Percentiles rank a stretch among this genome's conserved stretches.
Conservation (phyloP, 768 basidiomycete genomes). For the Amanita phalloides region DNA sequence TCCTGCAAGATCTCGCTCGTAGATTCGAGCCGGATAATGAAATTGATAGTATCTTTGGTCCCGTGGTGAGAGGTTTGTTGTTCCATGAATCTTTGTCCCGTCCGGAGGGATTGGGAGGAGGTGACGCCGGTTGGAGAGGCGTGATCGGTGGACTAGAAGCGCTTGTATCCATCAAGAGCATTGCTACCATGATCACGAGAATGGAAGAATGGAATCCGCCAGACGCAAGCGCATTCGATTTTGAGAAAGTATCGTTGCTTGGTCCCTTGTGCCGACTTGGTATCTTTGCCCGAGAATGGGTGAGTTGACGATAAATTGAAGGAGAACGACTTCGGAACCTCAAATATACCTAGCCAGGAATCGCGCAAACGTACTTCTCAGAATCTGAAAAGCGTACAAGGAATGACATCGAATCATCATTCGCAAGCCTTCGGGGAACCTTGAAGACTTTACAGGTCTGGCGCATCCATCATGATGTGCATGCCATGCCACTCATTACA, state of each 20-base stretch:
- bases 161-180: constrained; percentile 70
- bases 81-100: constrained; percentile 56
- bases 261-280: constrained; percentile 81
- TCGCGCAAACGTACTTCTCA: constrained; percentile 76
- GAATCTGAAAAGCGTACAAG: constrained; percentile 68
- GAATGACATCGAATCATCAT: constrained; percentile 73
- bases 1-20: constrained; percentile 74
- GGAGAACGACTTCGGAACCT: not conserved
- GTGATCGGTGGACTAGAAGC: constrained; percentile 74
- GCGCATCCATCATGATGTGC: not conserved
- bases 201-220: constrained; percentile 67
- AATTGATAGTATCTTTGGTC: constrained; percentile 68
- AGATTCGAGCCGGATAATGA: constrained; percentile 78
- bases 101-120: constrained; percentile 60
- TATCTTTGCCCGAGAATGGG: constrained; percentile 86
- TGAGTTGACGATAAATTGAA: constrained; percentile 23
- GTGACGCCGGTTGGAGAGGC: constrained; percentile 78
- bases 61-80: constrained; percentile 51
- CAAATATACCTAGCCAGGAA: constrained; percentile 43
- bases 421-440: constrained; percentile 77
- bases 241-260: constrained; percentile 61
- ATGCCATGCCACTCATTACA: not conserved
- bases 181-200: constrained; percentile 72
- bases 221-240: constrained; percentile 42
- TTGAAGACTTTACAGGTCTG: constrained; percentile 74